These are phyloP conservation scores for Penicillium brevicompactum DNA, from an alignment of 2,329 filamentous ascomycete species.

Conservation along the genomic window DNA sequence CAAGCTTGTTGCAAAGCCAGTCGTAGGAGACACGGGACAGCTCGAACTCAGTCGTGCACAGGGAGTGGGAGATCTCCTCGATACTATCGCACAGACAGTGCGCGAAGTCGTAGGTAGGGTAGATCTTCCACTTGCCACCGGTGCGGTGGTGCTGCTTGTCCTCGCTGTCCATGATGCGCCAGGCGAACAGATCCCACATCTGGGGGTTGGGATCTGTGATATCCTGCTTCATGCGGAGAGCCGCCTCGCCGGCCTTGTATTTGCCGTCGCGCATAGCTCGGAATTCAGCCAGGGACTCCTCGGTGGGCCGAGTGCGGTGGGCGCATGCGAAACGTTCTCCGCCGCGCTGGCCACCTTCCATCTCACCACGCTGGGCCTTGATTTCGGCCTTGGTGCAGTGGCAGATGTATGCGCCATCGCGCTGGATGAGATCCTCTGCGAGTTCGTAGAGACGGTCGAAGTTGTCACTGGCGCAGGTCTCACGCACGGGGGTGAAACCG, in stretches of 20 bases:
- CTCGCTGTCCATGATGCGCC: slow-evolving; percentile 73
- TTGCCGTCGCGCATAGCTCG: slow-evolving; percentile 88
- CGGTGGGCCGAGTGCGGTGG: slow-evolving; percentile 73
- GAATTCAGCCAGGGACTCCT: slow-evolving; percentile 81
- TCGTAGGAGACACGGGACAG: slow-evolving; percentile 85
- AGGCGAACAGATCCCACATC: slow-evolving; percentile 95
- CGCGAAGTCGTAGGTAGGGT: slow-evolving; percentile 79
- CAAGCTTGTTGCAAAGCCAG: slow-evolving; percentile 79
- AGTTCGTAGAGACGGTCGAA: slow-evolving; percentile 86
- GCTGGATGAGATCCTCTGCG: slow-evolving; percentile 78
- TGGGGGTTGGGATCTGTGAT: slow-evolving; percentile 81
- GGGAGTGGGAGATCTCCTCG: slow-evolving; percentile 85
- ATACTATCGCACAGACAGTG: slow-evolving; percentile 80
- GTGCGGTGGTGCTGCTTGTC: slow-evolving; percentile 59
- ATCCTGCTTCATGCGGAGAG: slow-evolving; percentile 91
- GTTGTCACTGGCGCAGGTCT: slow-evolving; percentile 89
- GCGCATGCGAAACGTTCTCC: slow-evolving; percentile 75
- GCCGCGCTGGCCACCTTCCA: slow-evolving; percentile 61
- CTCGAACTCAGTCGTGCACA: slow-evolving; percentile 93
- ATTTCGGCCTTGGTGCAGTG: slow-evolving; percentile 80
- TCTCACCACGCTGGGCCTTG: slow-evolving; percentile 82
- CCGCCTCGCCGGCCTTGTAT: slow-evolving; percentile 81
- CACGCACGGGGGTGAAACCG: slow-evolving; percentile 72
- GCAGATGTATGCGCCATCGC: slow-evolving; percentile 77
- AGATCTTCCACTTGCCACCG: slow-evolving; percentile 83